phyloP scores from a whole-genome alignment of 768 basidiomycete genomes.

The Xanthoconium stramineum region DNA sequence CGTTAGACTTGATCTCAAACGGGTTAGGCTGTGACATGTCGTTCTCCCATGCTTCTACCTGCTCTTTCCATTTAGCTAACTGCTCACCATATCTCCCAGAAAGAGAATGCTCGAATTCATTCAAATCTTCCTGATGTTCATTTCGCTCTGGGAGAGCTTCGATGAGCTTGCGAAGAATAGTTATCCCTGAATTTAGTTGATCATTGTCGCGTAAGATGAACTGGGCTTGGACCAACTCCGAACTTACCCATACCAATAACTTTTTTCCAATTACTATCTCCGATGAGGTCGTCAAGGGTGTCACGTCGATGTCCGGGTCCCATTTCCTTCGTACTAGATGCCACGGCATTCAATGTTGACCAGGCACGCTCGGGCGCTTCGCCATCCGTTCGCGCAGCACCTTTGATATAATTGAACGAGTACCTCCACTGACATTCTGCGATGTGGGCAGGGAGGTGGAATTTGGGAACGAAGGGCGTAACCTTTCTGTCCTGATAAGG shows the following conservation, averaged over 20 bases:
- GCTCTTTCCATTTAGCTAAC: neutral
- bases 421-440: constrained; percentile 4
- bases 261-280: constrained; percentile 20
- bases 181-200: neutral
- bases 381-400: constrained; percentile 3
- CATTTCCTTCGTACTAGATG: constrained; percentile 27
- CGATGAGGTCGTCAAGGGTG: constrained; percentile 36
- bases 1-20: constrained; percentile 1
- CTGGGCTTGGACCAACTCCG: too few species aligned
- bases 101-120: neutral
- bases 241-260: constrained; percentile 23
- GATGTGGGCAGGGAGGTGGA: constrained; percentile 22
- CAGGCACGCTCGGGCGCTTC: constrained; percentile 39
- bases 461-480: constrained; percentile 31
- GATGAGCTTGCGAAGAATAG: neutral
- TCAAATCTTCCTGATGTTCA: constrained; percentile 5
- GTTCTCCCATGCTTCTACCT: constrained; percentile 6
- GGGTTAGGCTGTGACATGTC: constrained; percentile 7
- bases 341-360: constrained; percentile 30
- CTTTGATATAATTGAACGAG: constrained; percentile 28
- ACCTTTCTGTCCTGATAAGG: too few species aligned
- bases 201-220: too few species aligned
- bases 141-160: constrained; percentile 5
- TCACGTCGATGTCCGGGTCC: constrained; percentile 31
- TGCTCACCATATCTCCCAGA: neutral